Conservation (phyloP, 2,329 filamentous ascomycete species). For the Pseudogymnoascus verrucosus region DNA sequence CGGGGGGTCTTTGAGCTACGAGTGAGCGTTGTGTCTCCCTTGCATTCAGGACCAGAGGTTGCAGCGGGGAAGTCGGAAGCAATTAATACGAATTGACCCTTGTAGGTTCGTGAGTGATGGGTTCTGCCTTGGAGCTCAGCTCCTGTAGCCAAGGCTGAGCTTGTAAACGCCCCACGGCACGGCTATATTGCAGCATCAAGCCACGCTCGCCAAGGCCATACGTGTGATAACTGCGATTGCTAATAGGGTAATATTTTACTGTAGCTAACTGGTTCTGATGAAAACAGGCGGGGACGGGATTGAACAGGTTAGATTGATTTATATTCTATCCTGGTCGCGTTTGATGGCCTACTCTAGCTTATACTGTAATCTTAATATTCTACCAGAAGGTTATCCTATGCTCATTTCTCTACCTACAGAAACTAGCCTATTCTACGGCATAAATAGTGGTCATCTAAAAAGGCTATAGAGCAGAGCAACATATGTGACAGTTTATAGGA, state of each 20-base stretch:
- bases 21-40: neutral
- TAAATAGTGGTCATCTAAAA: neutral
- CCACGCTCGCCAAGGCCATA: neutral
- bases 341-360: neutral
- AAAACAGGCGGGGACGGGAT: neutral
- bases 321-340: neutral
- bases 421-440: neutral
- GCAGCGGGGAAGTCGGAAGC: neutral
- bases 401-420: neutral
- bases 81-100: neutral
- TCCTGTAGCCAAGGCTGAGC: neutral
- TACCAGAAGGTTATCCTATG: neutral
- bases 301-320: neutral
- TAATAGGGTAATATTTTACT: neutral
- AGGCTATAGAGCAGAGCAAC: neutral
- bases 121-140: constrained; percentile 4
- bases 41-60: neutral
- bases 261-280: neutral
- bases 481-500: constrained; percentile 17
- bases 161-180: neutral
- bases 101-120: neutral
- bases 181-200: neutral
- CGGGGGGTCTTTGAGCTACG: neutral
- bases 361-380: neutral
- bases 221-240: neutral